A percentile compares a stretch with the other conserved stretches of the same genome.
These are phyloP conservation scores for Emergomyces orientalis DNA, from an alignment of 2,329 filamentous ascomycete genomes.

Conservation along the genomic window DNA sequence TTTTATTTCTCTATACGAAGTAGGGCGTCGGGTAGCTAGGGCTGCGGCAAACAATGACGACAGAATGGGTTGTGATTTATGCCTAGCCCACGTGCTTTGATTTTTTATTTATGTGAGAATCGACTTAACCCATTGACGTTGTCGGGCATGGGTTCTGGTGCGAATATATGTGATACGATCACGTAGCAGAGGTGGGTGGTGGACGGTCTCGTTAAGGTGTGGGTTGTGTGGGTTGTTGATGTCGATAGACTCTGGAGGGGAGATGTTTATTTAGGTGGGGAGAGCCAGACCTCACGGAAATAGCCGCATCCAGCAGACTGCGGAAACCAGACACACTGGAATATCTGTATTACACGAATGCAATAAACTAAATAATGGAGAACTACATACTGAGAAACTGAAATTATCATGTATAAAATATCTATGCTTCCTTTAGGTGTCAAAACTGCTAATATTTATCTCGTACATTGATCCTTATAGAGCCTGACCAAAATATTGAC, in stretches of 20 bases:
- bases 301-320: neutral
- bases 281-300: neutral
- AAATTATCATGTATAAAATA: neutral
- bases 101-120: neutral
- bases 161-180: neutral
- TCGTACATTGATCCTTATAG: too few species aligned
- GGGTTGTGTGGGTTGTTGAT: neutral
- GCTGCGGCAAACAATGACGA: neutral
- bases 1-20: neutral
- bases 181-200: neutral
- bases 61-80: neutral
- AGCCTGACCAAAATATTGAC: neutral
- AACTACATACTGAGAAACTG: neutral
- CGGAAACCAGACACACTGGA: neutral
- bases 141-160: neutral
- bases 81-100: neutral
- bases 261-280: neutral
- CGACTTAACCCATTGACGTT: conserved; percentile 1
- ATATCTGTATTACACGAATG: too few species aligned
- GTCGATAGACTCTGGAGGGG: conserved; percentile 1
- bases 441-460: neutral
- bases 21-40: neutral
- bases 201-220: neutral
- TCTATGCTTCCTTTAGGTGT: neutral
- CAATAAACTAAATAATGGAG: neutral